These are phyloP conservation scores for Isabelozyma heimii DNA, from an alignment of 805 yeast species.

Conservation along the genomic window DNA sequence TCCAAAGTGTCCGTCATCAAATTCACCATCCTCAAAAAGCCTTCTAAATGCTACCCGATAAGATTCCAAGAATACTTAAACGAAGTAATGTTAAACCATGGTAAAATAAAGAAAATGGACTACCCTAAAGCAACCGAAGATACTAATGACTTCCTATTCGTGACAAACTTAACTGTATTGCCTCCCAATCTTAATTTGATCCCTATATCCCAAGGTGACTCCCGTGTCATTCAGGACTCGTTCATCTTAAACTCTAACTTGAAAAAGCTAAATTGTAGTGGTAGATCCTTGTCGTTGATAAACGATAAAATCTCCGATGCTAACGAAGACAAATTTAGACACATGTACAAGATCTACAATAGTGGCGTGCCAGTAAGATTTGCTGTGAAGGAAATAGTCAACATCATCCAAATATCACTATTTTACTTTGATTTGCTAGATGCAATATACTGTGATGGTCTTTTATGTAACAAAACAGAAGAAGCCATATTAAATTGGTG, in stretches of 20 bases:
- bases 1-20: slow-evolving; percentile 59
- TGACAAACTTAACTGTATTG: slow-evolving; percentile 78
- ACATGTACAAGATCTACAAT: slow-evolving; percentile 60
- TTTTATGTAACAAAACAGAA: slow-evolving; percentile 76
- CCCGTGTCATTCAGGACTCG: slow-evolving; percentile 46
- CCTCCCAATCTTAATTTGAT: slow-evolving; percentile 73
- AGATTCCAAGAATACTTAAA: slow-evolving; percentile 59
- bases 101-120: slow-evolving; percentile 59
- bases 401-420: slow-evolving; percentile 69
- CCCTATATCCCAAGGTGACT: slow-evolving; percentile 63
- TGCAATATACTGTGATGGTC: slow-evolving; percentile 75
- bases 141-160: slow-evolving; percentile 48
- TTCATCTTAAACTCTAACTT: slow-evolving; percentile 77
- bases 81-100: slow-evolving; percentile 62
- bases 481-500: slow-evolving; percentile 79
- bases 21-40: slow-evolving; percentile 51
- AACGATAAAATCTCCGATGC: slow-evolving; percentile 70
- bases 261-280: slow-evolving; percentile 76
- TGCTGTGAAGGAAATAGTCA: slow-evolving; percentile 73
- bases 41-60: slow-evolving; percentile 46
- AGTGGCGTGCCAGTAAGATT: slow-evolving; percentile 52
- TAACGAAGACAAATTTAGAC: slow-evolving; percentile 75
- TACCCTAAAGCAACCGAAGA: neutral
- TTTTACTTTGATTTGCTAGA: slow-evolving; percentile 75
- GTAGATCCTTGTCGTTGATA: slow-evolving; percentile 74